Evolutionary conservation across 2,329 filamentous ascomycete genomes (phyloP).

Genomic region (Penicillium sp.): DNA sequence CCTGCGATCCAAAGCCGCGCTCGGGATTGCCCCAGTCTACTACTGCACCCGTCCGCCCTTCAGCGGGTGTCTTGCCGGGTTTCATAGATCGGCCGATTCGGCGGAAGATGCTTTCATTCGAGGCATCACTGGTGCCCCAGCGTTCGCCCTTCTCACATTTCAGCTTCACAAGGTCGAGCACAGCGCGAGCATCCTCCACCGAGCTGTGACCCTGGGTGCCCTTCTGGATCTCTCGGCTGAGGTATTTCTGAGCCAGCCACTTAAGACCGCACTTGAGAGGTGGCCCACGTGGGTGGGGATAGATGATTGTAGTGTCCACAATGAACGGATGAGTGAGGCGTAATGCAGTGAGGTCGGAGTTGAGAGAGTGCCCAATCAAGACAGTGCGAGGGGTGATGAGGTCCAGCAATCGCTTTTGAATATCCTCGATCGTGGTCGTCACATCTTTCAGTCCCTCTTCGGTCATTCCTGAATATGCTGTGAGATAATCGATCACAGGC

Average conservation of each 20-base stretch:
- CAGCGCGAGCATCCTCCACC: slow-evolving; percentile 86
- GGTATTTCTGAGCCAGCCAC: slow-evolving; percentile 81
- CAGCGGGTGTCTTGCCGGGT: slow-evolving; percentile 34
- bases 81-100: slow-evolving; percentile 63
- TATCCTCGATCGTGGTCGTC: slow-evolving; percentile 77
- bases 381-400: slow-evolving; percentile 57
- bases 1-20: slow-evolving; percentile 57
- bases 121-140: slow-evolving; percentile 78
- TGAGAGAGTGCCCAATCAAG: slow-evolving; percentile 49
- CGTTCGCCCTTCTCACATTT: slow-evolving; percentile 90
- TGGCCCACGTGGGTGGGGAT: slow-evolving; percentile 83
- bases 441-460: slow-evolving; percentile 76
- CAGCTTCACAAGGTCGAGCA: slow-evolving; percentile 87
- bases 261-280: slow-evolving; percentile 89
- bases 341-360: slow-evolving; percentile 68
- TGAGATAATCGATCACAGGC: slow-evolving; percentile 90
- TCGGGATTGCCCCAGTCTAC: slow-evolving; percentile 87
- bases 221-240: slow-evolving; percentile 84
- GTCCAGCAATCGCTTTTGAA: slow-evolving; percentile 72
- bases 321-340: slow-evolving; percentile 88
- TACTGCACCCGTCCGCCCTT: slow-evolving; percentile 53
- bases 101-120: slow-evolving; percentile 85
- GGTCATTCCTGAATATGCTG: slow-evolving; percentile 88
- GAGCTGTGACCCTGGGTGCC: slow-evolving; percentile 80
- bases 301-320: slow-evolving; percentile 86